These are phyloP conservation scores for Stephania japonica DNA, from an alignment of 164 flowering plant genomes.

Conservation along the genomic window DNA sequence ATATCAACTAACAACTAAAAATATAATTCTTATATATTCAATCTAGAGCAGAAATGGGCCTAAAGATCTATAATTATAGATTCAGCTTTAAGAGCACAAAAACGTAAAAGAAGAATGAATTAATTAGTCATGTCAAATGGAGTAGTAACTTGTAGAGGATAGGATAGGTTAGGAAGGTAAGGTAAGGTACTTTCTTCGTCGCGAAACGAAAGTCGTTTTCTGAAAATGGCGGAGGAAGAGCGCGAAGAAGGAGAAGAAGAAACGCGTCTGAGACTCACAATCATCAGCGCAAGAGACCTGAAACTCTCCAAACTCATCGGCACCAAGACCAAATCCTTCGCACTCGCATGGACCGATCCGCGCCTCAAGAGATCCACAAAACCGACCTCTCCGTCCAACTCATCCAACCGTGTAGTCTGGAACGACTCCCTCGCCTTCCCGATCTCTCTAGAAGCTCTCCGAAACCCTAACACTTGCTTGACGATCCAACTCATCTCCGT, in stretches of 20 bases:
- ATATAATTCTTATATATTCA: no score
- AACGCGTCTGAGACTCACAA: slow-evolving; percentile 4
- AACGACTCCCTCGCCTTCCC: slow-evolving; percentile 9
- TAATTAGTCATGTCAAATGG: no score
- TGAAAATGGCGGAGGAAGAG: slow-evolving; percentile 9
- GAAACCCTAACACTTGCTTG: slow-evolving; percentile 13
- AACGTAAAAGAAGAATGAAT: no score
- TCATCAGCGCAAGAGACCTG: slow-evolving; percentile 13
- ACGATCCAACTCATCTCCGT: slow-evolving; percentile 13
- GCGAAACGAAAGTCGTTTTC: not conserved
- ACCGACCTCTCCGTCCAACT: slow-evolving; percentile 8
- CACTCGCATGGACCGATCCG: slow-evolving; percentile 16
- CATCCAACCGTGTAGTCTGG: not conserved
- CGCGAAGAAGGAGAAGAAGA: slow-evolving; percentile 1
- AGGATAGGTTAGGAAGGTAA: no score
- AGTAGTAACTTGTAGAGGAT: no score
- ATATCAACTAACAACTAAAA: no score
- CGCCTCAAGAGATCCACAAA: slow-evolving; percentile 8
- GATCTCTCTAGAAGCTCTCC: slow-evolving; percentile 3
- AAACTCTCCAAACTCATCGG: slow-evolving; percentile 12
- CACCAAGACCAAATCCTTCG: slow-evolving; percentile 10
- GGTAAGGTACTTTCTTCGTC: no score
- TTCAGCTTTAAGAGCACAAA: no score
- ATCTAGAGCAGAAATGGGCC: no score
- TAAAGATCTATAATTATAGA: no score